Base-by-base conservation (phyloP, 352 stramenopile species). In the Pythium myriotylum region DNA sequence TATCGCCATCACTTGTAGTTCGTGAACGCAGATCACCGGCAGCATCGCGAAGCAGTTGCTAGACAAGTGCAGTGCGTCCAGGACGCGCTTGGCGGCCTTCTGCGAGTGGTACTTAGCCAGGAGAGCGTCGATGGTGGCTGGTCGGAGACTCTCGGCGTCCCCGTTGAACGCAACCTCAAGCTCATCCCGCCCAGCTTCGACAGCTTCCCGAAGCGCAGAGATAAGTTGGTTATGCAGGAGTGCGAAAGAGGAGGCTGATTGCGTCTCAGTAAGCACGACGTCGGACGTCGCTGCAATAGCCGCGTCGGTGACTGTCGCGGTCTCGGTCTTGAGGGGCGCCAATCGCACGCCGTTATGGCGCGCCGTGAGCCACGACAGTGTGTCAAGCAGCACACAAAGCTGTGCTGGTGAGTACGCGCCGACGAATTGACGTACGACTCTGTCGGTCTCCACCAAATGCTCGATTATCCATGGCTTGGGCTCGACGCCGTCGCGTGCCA, bases 351-450 rank as follows among this genome's bases (percentile, higher is more conserved):
- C 9, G 12, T 53, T 26, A 17, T 22, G 23, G 4, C 27, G 26
- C 22, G 12, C 20, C 1, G 13, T 54, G 4, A 52, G 26, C 17
- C 3, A 19, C 17, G 23, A 32, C 1, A 62, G 45, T 35, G 55
- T 55, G 22, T 48, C 45, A 4, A 53, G 22, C 16, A 54, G 27
- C 55, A 62, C 55, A 45, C 55, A 62, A 14, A 62, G 45, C 55
- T 54, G 26, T 14, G 2, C 7, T 4, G 43, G 29, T 13, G 55
- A 54, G 27, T 35, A 50, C 9, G 7, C 2, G 16, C 16, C 32
- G 3, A 55, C 17, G 46, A 54, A 29, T 13, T 20, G 22, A 4
- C 20, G 43, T n/a, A 4, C 24, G 32, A 62, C 16, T 3, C 14
- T 22, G 23, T 40, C n/a, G 32, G 4, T 35, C 13, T 48, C 4